Evolutionary conservation across 202 grass and related monocot genomes (phyloP).

Genomic region (Carex arenaria): DNA sequence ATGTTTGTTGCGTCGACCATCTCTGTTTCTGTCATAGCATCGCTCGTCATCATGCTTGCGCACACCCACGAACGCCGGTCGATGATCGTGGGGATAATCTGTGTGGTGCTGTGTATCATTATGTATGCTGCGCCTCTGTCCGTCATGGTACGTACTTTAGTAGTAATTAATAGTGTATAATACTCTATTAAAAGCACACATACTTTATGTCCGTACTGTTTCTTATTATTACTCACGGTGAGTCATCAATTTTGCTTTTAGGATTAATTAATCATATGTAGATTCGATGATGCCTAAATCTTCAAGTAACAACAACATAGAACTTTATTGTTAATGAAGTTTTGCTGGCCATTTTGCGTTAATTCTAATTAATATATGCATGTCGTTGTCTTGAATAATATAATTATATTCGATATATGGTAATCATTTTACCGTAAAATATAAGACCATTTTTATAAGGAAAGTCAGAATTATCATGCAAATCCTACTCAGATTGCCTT

Average conservation of each 20-base stretch:
- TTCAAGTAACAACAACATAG: slow-evolving; percentile 12
- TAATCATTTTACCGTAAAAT: slow-evolving; percentile 1
- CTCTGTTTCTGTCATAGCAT: slow-evolving; percentile 36
- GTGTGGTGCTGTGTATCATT: slow-evolving; percentile 68
- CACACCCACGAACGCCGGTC: slow-evolving; percentile 49
- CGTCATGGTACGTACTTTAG: slow-evolving; percentile 56
- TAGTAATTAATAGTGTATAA: not conserved
- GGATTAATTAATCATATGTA: not conserved
- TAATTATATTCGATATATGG: slow-evolving; percentile 2
- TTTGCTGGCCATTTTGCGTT: not conserved
- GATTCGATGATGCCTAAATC: not conserved
- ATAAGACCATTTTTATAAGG: not conserved
- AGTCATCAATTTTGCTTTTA: not conserved
- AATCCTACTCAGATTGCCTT: slow-evolving; percentile 10
- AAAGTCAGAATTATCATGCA: not conserved
- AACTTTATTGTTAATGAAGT: not conserved
- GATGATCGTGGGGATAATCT: slow-evolving; percentile 73
- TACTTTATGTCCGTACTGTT: not conserved
- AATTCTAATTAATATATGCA: not conserved
- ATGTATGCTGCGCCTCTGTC: slow-evolving; percentile 82
- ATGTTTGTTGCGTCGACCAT: slow-evolving; percentile 39
- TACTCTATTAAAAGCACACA: not conserved
- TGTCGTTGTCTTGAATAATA: slow-evolving; percentile 1
- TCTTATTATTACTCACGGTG: not conserved
- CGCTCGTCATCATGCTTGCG: slow-evolving; percentile 43